Conservation (phyloP, 805 yeast genomes). For the Wickerhamomyces rabaulensis region DNA sequence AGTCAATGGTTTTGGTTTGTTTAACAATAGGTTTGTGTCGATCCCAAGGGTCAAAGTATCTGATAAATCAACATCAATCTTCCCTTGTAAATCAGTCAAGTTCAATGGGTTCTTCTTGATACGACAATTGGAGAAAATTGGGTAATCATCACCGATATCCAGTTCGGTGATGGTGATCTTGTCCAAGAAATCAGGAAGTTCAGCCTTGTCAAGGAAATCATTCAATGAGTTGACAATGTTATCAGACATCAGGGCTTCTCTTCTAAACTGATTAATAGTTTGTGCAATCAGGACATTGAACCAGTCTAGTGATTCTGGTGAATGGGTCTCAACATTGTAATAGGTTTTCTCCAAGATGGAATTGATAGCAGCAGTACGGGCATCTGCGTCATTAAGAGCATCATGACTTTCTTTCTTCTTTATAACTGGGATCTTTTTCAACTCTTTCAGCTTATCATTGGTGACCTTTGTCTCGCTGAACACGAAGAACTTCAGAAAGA, state of each 20-base stretch:
- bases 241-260: conserved; percentile 83
- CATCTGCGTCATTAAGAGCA: conserved; percentile 14
- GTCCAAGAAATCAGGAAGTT: conserved; percentile 77
- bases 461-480: conserved; percentile 53
- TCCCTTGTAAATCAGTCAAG: conserved; percentile 61
- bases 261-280: conserved; percentile 76
- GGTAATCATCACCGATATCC: conserved; percentile 92
- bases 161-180: conserved; percentile 76
- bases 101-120: conserved; percentile 54
- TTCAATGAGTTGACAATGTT: conserved; percentile 78
- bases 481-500: conserved; percentile 70
- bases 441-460: conserved; percentile 21
- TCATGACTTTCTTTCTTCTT: conserved; percentile 16
- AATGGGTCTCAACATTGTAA: conserved; percentile 83
- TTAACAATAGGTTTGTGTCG: conserved; percentile 71
- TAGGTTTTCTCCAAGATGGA: conserved; percentile 83
- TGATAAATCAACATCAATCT: conserved; percentile 83
- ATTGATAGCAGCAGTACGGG: conserved; percentile 24
- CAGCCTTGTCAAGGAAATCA: conserved; percentile 51
- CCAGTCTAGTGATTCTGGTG: conserved; percentile 94
- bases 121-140: conserved; percentile 90
- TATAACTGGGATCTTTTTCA: conserved; percentile 21
- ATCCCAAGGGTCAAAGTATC: conserved; percentile 85
- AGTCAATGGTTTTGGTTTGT: conserved; percentile 76
- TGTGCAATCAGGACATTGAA: conserved; percentile 93